A percentile compares a stretch with the other conserved stretches of the same genome.
Conservation (phyloP, 2,329 filamentous ascomycete genomes). For the Sarocladium kiliense region DNA sequence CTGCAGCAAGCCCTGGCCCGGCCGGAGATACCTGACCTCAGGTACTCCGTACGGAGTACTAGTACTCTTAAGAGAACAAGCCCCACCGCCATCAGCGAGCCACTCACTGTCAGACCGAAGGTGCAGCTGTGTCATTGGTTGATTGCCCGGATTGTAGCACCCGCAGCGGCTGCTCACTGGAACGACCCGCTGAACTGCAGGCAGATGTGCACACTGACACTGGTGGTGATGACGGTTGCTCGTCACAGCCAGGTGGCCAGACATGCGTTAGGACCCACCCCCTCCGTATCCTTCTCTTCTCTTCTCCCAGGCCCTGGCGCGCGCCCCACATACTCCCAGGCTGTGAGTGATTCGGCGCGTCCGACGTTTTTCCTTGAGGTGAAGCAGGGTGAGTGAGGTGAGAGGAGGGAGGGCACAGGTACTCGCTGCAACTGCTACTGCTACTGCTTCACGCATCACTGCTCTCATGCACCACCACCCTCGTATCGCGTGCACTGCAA, state of each 20-base stretch:
- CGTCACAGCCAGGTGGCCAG: neutral
- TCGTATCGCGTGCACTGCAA: constrained; percentile 4
- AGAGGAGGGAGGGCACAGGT: neutral
- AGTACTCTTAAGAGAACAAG: too few relatives aligned
- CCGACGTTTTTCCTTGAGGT: constrained; percentile 8
- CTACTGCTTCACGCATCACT: neutral
- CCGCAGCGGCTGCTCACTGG: too few relatives aligned
- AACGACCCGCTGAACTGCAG: too few relatives aligned
- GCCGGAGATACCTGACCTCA: too few relatives aligned
- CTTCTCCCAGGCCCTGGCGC: neutral
- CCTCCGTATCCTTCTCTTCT: neutral
- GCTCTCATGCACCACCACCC: constrained; percentile 1
- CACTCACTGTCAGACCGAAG: neutral
- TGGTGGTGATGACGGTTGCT: neutral
- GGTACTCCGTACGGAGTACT: too few relatives aligned
- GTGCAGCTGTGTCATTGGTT: neutral
- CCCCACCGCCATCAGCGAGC: neutral
- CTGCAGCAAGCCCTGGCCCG: neutral
- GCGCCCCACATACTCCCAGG: neutral
- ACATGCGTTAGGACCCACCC: too few relatives aligned
- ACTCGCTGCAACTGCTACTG: too few relatives aligned
- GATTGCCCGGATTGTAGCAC: neutral
- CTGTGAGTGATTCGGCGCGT: neutral
- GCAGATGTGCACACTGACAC: neutral
- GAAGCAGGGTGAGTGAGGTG: neutral